Percentiles rank a stretch among this genome's conserved stretches.
These are phyloP conservation scores for Corrigiola litoralis DNA, from an alignment of 179 eudicot genomes.

Conservation along the genomic window DNA sequence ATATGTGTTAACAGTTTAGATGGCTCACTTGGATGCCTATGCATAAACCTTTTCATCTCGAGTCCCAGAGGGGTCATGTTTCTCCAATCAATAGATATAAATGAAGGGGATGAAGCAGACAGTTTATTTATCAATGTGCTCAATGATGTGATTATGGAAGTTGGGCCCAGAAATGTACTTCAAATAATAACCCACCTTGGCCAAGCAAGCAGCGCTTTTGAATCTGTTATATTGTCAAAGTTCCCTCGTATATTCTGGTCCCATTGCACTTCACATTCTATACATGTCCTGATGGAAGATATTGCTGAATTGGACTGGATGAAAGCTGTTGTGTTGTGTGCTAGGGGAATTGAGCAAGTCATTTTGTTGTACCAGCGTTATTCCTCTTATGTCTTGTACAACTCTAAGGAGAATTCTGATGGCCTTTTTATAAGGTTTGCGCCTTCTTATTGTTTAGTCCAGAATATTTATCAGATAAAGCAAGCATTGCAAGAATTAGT, in stretches of 20 bases:
- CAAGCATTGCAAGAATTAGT: conserved; percentile 32
- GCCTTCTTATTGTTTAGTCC: conserved; percentile 36
- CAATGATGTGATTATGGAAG: conserved; percentile 31
- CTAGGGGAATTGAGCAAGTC: conserved; percentile 39
- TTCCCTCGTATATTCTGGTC: conserved; percentile 51
- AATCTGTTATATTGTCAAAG: conserved; percentile 33
- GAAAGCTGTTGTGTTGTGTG: conserved; percentile 39
- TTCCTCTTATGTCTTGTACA: conserved; percentile 13
- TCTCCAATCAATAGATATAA: conserved; percentile 38
- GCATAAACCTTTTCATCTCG: conserved; percentile 40
- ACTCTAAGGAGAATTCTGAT: conserved; percentile 24
- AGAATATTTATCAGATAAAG: conserved; percentile 27
- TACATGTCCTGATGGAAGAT: conserved; percentile 40
- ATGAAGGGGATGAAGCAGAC: conserved; percentile 43
- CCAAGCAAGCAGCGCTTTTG: conserved; percentile 38
- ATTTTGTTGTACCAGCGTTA: conserved; percentile 24
- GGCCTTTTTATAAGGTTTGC: conserved; percentile 30
- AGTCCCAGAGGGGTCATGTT: conserved; percentile 48
- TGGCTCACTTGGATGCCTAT: conserved; percentile 37
- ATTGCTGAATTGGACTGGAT: conserved; percentile 46
- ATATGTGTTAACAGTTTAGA: conserved; percentile 44
- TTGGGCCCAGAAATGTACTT: conserved; percentile 42
- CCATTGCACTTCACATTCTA: conserved; percentile 46
- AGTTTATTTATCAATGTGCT: conserved; percentile 30
- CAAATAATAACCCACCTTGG: conserved; percentile 49